These are phyloP conservation scores for Rhodomyrtus psidioides DNA, from an alignment of 441 rosid genomes.

Conservation along the genomic window DNA sequence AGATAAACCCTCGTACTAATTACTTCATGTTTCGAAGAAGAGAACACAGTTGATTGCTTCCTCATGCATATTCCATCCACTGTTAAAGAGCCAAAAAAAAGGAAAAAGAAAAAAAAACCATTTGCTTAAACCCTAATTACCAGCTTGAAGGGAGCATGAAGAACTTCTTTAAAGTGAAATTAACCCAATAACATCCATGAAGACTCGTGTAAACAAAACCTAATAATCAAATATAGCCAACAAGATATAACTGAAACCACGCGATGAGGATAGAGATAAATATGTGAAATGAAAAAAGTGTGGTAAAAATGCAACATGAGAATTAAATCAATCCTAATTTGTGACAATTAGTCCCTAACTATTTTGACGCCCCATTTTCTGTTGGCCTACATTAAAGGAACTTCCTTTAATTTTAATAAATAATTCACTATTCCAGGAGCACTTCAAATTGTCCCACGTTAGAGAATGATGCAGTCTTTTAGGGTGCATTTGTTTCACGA, in stretches of 20 bases:
- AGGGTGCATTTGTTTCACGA: not conserved
- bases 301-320: not conserved
- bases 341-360: not conserved
- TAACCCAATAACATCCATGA: not conserved
- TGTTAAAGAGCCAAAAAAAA: not conserved
- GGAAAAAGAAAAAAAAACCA: not conserved
- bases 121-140: not conserved
- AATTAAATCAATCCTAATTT: not conserved
- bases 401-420: not conserved
- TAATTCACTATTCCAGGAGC: not conserved
- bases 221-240: too few species aligned
- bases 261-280: not conserved
- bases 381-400: not conserved
- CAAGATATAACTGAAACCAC: not conserved
- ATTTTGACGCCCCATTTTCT: not conserved
- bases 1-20: not conserved
- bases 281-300: not conserved
- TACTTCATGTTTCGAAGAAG: not conserved
- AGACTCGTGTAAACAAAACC: not conserved
- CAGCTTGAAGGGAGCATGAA: not conserved
- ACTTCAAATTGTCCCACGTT: not conserved
- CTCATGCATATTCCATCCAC: not conserved
- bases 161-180: not conserved
- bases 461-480: not conserved
- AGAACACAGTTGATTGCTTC: not conserved